phyloP scores from a whole-genome alignment of 305 asterid species.

The Fraxinus nigra region DNA sequence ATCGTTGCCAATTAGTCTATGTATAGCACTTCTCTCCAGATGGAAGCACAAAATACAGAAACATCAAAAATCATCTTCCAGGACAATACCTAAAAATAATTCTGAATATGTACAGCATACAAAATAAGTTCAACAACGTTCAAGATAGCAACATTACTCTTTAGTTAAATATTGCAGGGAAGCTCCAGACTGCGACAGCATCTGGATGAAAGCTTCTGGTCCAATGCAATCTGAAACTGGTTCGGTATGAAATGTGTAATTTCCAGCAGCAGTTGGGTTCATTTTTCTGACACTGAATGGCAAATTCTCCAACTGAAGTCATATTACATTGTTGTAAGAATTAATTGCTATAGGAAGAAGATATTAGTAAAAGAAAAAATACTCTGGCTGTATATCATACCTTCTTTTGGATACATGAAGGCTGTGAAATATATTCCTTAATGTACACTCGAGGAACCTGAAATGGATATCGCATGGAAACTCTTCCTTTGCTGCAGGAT shows the following conservation, averaged over 20 bases:
- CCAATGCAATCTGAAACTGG: slow-evolving; percentile 47
- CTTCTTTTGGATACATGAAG: slow-evolving; percentile 56
- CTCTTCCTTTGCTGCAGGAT: slow-evolving; percentile 46
- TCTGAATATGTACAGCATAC: background rate
- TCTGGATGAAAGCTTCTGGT: slow-evolving; percentile 49
- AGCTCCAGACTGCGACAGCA: slow-evolving; percentile 73
- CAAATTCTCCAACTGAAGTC: slow-evolving; percentile 57
- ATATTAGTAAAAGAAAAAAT: slow-evolving; percentile 15
- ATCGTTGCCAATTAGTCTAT: background rate
- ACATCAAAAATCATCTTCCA: slow-evolving; percentile 6
- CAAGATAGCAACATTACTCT: slow-evolving; percentile 46
- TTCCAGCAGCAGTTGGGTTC: slow-evolving; percentile 66
- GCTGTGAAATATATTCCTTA: slow-evolving; percentile 59
- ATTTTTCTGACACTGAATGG: slow-evolving; percentile 59
- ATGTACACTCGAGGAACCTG: slow-evolving; percentile 52
- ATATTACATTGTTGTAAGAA: slow-evolving; percentile 23
- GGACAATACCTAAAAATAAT: background rate
- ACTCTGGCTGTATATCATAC: slow-evolving; percentile 36
- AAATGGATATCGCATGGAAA: slow-evolving; percentile 64
- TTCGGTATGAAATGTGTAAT: slow-evolving; percentile 47
- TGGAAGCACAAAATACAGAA: slow-evolving; percentile 3
- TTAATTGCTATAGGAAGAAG: slow-evolving; percentile 31
- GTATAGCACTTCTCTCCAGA: slow-evolving; percentile 7
- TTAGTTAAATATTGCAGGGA: slow-evolving; percentile 60
- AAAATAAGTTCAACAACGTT: background rate